A percentile compares a stretch with the other conserved stretches of the same genome.
Conservation (phyloP, 345 rosid genomes). For the Hibiscus trionum region DNA sequence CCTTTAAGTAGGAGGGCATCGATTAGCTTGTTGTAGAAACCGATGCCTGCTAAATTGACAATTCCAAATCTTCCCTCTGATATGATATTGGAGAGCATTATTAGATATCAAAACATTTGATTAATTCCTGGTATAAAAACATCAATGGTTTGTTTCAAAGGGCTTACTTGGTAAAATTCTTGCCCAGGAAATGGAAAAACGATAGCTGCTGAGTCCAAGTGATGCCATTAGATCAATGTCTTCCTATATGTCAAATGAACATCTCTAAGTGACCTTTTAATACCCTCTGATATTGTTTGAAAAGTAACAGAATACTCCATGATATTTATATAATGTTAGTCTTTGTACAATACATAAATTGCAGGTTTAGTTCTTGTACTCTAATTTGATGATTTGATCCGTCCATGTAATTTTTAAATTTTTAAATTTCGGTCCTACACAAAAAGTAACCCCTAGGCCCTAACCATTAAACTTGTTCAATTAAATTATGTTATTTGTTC, state of each 20-base stretch:
- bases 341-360: too few species aligned
- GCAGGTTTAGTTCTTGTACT: too few species aligned
- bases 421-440: too few species aligned
- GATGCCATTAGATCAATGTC: constrained; percentile 51
- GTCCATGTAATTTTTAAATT: too few species aligned
- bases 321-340: too few species aligned
- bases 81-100: neutral
- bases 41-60: constrained; percentile 48
- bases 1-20: constrained; percentile 43
- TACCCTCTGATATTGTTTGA: neutral
- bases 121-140: neutral
- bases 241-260: neutral
- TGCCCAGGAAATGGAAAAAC: constrained; percentile 85
- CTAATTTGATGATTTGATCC: too few species aligned
- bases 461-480: too few species aligned
- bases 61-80: constrained; percentile 64
- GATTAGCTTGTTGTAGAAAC: constrained; percentile 49
- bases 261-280: neutral
- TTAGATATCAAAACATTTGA: neutral
- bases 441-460: too few species aligned
- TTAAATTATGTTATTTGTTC: too few species aligned
- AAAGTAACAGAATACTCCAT: too few species aligned
- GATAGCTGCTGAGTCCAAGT: constrained; percentile 59
- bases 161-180: constrained; percentile 68
- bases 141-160: neutral